Evolutionary conservation across 2,329 filamentous ascomycete genomes (phyloP), one percentile per base, ranked within the genome.

Genomic region (Hypocreales sp.): DNA sequence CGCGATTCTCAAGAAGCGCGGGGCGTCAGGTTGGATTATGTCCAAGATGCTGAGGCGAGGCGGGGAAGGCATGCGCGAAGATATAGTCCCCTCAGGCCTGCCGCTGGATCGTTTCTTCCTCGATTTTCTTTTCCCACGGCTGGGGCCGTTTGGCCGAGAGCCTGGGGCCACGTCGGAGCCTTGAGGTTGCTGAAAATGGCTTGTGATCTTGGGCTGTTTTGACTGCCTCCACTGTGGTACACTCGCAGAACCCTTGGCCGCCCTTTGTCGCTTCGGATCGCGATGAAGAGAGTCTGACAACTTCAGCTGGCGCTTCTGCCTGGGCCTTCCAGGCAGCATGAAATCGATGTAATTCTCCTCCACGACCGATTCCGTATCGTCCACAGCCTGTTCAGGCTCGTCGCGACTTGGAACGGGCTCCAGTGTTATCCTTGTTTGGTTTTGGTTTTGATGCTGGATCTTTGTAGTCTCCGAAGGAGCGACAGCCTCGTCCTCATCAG

Each of bases 11-110:
- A 78, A 48, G 35, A 77, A 77, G 2, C 44, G 48, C 2, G 72
- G 72, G 1, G 68, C 65, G 31, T 55, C 40, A 2, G 53, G 43
- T 34, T 64, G 60, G 24, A 65, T 53, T 14, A 72, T 60, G 44
- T 77, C 72, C n/a, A 76, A 42, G 30, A 77, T 73, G 36, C 72
- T 64, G 13, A 77, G 53, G 13, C 45, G 48, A 4, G 67, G 66
- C n/a, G 62, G 50, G 2, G 37, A 25, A 20, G 26, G 15, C 12
- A 17, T 2, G 12, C 27, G 25, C 18, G 13, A 15, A 13, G 20
- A 37, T 14, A 19, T 25, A 4, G 20, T 24, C 12, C 33, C 31
- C 10, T 21, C 22, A 14, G 22, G 14, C n/a, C 13, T 36, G 16
- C 24, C 26, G 15, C 23, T 31, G 8, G 22, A 37, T 6, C 36